Evolutionary conservation across 1,284 basidiomycete genomes (phyloP).

Genomic region (Puccinia novopanici): DNA sequence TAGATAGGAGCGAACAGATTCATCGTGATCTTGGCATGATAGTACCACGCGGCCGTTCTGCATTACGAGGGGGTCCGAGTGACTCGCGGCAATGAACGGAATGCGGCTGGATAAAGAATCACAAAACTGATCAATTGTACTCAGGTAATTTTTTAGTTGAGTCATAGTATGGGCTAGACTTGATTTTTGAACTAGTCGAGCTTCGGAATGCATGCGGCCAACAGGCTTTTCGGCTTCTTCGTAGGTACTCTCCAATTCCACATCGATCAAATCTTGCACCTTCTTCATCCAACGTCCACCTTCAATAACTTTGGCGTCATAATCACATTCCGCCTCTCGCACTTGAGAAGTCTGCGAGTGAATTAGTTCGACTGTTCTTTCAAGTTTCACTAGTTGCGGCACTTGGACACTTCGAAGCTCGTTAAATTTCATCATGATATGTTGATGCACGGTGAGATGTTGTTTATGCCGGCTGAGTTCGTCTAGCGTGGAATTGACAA

Average conservation of each 20-base stretch:
- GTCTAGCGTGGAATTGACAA: conserved; percentile 14
- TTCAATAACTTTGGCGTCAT: conserved; percentile 40
- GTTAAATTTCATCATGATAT: neutral
- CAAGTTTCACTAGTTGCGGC: conserved; percentile 17
- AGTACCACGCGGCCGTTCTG: conserved; percentile 24
- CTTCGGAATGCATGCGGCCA: neutral
- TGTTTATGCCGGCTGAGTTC: neutral
- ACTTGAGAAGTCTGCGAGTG: conserved; percentile 24
- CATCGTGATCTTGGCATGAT: conserved; percentile 13
- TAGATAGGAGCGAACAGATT: conserved; percentile 4
- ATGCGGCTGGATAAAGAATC: conserved; percentile 29
- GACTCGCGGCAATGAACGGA: conserved; percentile 10
- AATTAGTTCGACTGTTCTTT: conserved; percentile 19
- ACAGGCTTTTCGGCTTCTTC: conserved; percentile 22
- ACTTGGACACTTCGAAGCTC: conserved; percentile 8
- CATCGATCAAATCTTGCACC: conserved; percentile 41
- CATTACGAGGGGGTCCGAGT: conserved; percentile 12
- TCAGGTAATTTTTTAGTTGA: conserved; percentile 27
- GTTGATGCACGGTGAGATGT: conserved; percentile 23
- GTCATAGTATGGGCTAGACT: conserved; percentile 5
- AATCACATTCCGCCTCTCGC: conserved; percentile 20
- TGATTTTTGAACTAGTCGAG: neutral
- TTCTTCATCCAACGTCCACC: conserved; percentile 44
- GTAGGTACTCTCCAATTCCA: conserved; percentile 41
- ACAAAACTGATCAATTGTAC: conserved; percentile 23